phyloP scores from a whole-genome alignment of 805 yeast genomes.

The Henningerozyma blattae region DNA sequence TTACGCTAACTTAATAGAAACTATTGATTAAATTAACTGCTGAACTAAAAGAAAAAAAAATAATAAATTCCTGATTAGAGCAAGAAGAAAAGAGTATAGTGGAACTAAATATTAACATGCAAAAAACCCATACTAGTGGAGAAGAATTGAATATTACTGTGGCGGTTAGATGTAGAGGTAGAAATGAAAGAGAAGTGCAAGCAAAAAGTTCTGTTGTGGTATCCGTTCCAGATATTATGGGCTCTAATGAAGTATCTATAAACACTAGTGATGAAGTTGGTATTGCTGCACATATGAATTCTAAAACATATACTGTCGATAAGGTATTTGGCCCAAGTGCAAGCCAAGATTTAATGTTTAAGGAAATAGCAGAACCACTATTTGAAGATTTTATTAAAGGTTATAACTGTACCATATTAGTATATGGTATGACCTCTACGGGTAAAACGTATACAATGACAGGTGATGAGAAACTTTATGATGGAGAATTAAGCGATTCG shows the following conservation, averaged over 20 bases:
- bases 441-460: slow-evolving; percentile 74
- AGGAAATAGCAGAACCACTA: slow-evolving; percentile 52
- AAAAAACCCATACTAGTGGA: too few species aligned
- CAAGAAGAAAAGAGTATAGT: too few species aligned
- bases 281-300: slow-evolving; percentile 28
- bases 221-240: slow-evolving; percentile 35
- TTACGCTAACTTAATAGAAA: too few species aligned
- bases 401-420: slow-evolving; percentile 71
- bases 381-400: slow-evolving; percentile 61
- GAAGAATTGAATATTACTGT: slow-evolving; percentile 44
- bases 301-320: slow-evolving; percentile 61
- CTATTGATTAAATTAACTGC: too few species aligned
- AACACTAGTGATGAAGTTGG: slow-evolving; percentile 31
- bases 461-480: slow-evolving; percentile 33
- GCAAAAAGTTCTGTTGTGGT: slow-evolving; percentile 52
- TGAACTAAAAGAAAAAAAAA: too few species aligned
- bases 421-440: slow-evolving; percentile 89
- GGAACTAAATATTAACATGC: too few species aligned
- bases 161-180: slow-evolving; percentile 51
- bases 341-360: slow-evolving; percentile 56
- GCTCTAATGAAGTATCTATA: slow-evolving; percentile 35
- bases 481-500: slow-evolving; percentile 37
- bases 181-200: slow-evolving; percentile 44
- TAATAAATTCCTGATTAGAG: too few species aligned
- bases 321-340: slow-evolving; percentile 76